Base-by-base conservation (phyloP, 805 yeast species). In the Barnettozyma californica region DNA sequence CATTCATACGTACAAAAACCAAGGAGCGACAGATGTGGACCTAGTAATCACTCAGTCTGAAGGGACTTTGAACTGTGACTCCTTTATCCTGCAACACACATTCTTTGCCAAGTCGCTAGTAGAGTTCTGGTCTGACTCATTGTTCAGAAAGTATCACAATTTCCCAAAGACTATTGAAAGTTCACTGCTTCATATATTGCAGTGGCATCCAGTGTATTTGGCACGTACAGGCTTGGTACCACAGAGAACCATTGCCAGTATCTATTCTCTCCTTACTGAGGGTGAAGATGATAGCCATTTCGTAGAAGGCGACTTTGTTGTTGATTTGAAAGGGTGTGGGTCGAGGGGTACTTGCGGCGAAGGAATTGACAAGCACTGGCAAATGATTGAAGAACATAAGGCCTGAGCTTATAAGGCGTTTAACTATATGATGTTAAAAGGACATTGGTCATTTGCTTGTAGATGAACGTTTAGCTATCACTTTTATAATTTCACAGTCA, bases 151-250 rank as follows among this genome's bases (percentile, higher is more conserved):
- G 44, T 89, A 85, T 67, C 60, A 59, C 40, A 75, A 75, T 49
- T 87, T 87, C 67, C 76, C 77, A 13, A 54, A 63, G 33, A 76
- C 77, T 46, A 84, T 81, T 5, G 80, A 78, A 50, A 74, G 77
- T n/a, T 91, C 94, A 0, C 62, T 92, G 39, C 77, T 87, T n/a
- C 98, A 94, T 63, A 72, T 90, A 41, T 71, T 90, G 56, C 97
- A 89, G 66, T 94, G 98, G 99, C 99, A 92, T 63, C 96, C 97
- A 11, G 80, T 77, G 26, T 68, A 86, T 25, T 72, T 94, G 55
- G 76, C 85, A 47, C 84, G 81, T 59, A 74, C 94, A 3, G 84
- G 89, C 0, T 65, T 92, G 14, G 78, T 94, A 1, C 87, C 89
- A 11, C 74, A 81, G 40, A 76, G 81, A 59, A 67, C 77, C 9